These are phyloP conservation scores for Pichia membranifaciens DNA, from an alignment of 805 yeast species.

Conservation along the genomic window DNA sequence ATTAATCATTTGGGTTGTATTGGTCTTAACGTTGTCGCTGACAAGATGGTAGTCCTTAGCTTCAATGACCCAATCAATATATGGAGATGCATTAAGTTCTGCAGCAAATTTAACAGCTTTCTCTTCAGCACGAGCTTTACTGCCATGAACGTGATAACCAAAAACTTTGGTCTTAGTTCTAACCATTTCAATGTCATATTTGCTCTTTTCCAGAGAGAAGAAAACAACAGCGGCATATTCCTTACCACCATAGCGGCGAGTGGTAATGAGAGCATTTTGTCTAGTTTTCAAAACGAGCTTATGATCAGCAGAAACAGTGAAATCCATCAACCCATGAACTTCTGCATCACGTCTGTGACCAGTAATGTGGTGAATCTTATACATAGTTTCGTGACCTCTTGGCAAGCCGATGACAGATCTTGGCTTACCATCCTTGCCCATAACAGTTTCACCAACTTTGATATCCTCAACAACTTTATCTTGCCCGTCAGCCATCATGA, in stretches of 20 bases:
- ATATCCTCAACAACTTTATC: constrained; percentile 4
- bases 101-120: constrained; percentile 16
- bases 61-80: constrained; percentile 35
- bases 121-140: background rate
- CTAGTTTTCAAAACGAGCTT: constrained; percentile 35
- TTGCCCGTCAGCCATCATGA: constrained; percentile 40
- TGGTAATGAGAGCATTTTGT: constrained; percentile 15
- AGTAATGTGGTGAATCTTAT: constrained; percentile 24
- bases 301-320: constrained; percentile 36
- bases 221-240: constrained; percentile 13
- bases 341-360: constrained; percentile 9
- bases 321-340: constrained; percentile 14
- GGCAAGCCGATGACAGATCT: constrained; percentile 38
- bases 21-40: background rate
- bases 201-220: constrained; percentile 7
- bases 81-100: constrained; percentile 5
- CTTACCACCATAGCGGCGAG: constrained; percentile 1
- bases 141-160: constrained; percentile 10
- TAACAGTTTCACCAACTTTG: constrained; percentile 7
- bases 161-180: constrained; percentile 18
- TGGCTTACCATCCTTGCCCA: constrained; percentile 15
- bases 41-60: constrained; percentile 30
- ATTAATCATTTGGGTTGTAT: constrained; percentile 6
- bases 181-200: background rate
- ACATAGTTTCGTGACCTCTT: constrained; percentile 40